Evolutionary conservation across 2,329 filamentous ascomycete genomes (phyloP).

Genomic region (Ophiosphaerella korrae): DNA sequence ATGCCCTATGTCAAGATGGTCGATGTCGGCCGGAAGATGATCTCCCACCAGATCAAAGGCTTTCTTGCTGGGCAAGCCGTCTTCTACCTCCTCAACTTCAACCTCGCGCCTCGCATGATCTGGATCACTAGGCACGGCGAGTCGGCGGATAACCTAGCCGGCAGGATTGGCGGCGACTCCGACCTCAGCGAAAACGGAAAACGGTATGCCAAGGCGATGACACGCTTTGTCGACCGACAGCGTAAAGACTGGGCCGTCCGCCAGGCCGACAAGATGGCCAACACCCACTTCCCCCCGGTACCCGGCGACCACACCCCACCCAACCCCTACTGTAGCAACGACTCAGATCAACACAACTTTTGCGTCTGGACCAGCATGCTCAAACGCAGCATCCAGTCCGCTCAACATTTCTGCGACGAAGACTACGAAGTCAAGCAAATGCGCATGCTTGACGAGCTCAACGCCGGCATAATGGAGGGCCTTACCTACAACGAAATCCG

Average conservation of each 20-base stretch:
- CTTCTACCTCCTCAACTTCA: conserved; percentile 96
- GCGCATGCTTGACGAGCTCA: conserved; percentile 97
- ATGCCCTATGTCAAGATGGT: conserved; percentile 98
- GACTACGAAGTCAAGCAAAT: conserved; percentile 94
- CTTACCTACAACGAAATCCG: conserved; percentile 93
- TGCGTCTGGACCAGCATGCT: conserved; percentile 99
- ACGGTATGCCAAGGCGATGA: conserved; percentile 77
- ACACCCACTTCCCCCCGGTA: conserved; percentile 83
- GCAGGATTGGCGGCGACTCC: conserved; percentile 91
- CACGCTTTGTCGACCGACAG: conserved; percentile 82
- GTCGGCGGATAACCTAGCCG: conserved; percentile 82
- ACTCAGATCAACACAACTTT: conserved; percentile 75
- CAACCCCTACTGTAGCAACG: conserved; percentile 75
- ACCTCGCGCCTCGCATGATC: conserved; percentile 91
- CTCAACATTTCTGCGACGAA: conserved; percentile 90
- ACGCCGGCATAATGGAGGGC: conserved; percentile 90
- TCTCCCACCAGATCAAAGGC: conserved; percentile 86
- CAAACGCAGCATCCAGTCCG: conserved; percentile 84
- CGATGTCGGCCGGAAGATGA: conserved; percentile 92
- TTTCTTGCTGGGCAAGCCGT: conserved; percentile 92
- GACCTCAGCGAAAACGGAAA: conserved; percentile 80
- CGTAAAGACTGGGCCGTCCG: conserved; percentile 81
- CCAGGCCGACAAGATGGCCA: conserved; percentile 76
- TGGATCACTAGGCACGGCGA: conserved; percentile 98
- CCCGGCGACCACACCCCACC: conserved; percentile 93